Evolutionary conservation across 2,329 filamentous ascomycete species (phyloP).

Genomic region (Aspergillus pseudoviridinutans): DNA sequence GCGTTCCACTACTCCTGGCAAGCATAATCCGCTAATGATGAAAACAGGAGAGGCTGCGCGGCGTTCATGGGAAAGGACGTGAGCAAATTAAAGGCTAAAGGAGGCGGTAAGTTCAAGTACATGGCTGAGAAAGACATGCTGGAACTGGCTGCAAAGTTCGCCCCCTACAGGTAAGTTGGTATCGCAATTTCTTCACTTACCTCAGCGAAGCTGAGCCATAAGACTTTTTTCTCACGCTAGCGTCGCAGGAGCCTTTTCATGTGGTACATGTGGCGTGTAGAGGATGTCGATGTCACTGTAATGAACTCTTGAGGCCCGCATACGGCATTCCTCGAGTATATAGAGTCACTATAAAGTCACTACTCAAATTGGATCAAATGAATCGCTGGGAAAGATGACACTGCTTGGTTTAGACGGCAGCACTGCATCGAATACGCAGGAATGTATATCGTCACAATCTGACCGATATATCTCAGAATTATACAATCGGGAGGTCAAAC

Average conservation of each 20-base stretch:
- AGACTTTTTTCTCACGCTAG: slow-evolving; percentile 12
- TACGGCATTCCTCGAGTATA: neutral
- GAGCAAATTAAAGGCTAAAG: slow-evolving; percentile 72
- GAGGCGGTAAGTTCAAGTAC: slow-evolving; percentile 93
- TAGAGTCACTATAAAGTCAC: neutral
- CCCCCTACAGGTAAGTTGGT: slow-evolving; percentile 65
- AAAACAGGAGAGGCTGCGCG: slow-evolving; percentile 71
- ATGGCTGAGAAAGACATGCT: slow-evolving; percentile 93
- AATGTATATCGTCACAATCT: neutral
- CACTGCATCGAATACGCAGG: neutral
- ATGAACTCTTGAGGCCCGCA: slow-evolving; percentile 27
- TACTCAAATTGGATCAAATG: neutral
- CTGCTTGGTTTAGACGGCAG: neutral
- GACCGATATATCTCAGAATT: neutral
- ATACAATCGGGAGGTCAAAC: neutral
- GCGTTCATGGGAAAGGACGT: slow-evolving; percentile 80
- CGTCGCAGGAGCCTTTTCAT: slow-evolving; percentile 75
- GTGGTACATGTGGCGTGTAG: slow-evolving; percentile 97
- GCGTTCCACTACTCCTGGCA: neutral
- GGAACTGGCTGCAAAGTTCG: slow-evolving; percentile 72
- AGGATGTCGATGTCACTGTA: slow-evolving; percentile 67
- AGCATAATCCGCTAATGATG: slow-evolving; percentile 8
- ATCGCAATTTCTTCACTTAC: neutral
- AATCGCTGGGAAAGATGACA: neutral
- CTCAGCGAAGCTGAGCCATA: neutral